Conservation (phyloP, 352 stramenopile species). For the Phytophthora litchii region DNA sequence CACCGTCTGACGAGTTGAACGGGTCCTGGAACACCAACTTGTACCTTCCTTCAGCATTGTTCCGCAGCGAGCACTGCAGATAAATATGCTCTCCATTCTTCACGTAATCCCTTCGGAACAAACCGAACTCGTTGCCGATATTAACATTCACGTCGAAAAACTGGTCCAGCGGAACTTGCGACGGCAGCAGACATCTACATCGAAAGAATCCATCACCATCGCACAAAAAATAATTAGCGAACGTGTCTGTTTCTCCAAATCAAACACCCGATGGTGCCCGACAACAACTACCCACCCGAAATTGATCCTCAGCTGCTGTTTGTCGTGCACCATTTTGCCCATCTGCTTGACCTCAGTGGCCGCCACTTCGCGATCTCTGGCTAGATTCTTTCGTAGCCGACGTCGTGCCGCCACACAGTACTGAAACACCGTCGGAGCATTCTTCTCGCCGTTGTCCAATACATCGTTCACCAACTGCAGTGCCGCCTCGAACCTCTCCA, state of each 20-base stretch:
- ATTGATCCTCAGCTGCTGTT: slow-evolving; percentile 82
- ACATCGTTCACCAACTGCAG: slow-evolving; percentile 51
- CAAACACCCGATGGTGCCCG: slow-evolving; percentile 18
- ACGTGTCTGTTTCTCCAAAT: slow-evolving; percentile 14
- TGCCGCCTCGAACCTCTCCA: slow-evolving; percentile 78
- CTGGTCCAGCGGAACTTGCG: slow-evolving; percentile 48
- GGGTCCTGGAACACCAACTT: slow-evolving; percentile 40
- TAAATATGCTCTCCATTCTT: slow-evolving; percentile 46
- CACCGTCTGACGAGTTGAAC: slow-evolving; percentile 16
- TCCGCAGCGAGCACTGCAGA: slow-evolving; percentile 55
- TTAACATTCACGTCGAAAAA: slow-evolving; percentile 76
- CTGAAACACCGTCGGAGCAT: slow-evolving; percentile 48
- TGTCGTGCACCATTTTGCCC: slow-evolving; percentile 77
- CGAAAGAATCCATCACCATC: slow-evolving; percentile 13
- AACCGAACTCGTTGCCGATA: slow-evolving; percentile 84
- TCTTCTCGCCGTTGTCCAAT: slow-evolving; percentile 39
- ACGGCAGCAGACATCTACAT: slow-evolving; percentile 61
- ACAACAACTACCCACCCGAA: slow-evolving; percentile 51
- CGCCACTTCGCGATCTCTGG: slow-evolving; percentile 57
- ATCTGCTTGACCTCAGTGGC: slow-evolving; percentile 57
- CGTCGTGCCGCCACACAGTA: slow-evolving; percentile 57
- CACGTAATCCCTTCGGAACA: slow-evolving; percentile 69
- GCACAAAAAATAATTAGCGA: slow-evolving; percentile 16
- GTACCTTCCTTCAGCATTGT: slow-evolving; percentile 29
- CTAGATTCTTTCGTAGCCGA: slow-evolving; percentile 60